Percentiles rank a stretch among this genome's conserved stretches.
Conservation (phyloP, 345 rosid species). For the Populus euphratica region DNA sequence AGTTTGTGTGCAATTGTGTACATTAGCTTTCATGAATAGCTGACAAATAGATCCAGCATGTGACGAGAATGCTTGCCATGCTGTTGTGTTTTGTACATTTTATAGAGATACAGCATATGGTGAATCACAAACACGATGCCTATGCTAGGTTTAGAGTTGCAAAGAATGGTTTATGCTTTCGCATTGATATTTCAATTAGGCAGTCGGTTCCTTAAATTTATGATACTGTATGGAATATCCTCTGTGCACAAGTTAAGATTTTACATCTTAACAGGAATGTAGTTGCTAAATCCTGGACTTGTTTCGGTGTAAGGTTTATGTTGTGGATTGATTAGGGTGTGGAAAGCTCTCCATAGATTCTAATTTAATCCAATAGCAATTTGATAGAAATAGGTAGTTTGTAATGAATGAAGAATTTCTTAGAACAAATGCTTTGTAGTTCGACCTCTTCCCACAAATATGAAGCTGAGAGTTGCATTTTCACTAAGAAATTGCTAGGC, state of each 20-base stretch:
- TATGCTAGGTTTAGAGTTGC: slow-evolving; percentile 4
- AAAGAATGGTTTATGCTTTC: background rate
- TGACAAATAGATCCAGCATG: background rate
- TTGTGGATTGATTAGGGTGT: background rate
- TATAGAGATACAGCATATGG: background rate
- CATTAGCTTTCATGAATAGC: background rate
- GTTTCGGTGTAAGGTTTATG: background rate
- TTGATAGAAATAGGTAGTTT: no score
- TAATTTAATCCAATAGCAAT: background rate
- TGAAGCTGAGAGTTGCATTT: background rate
- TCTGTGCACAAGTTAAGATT: background rate
- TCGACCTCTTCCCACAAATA: background rate
- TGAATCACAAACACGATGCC: background rate
- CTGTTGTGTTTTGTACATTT: background rate
- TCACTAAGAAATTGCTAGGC: background rate
- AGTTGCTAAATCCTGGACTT: background rate
- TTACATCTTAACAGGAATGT: background rate
- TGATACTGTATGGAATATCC: background rate
- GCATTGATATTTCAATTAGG: background rate
- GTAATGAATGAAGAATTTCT: background rate
- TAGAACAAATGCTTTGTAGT: background rate
- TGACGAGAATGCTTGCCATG: background rate
- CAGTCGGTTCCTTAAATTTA: background rate
- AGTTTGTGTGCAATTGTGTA: background rate
- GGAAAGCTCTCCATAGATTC: background rate